These are phyloP conservation scores for Fulvia fulva DNA, from an alignment of 2,329 filamentous ascomycete species.

Conservation along the genomic window DNA sequence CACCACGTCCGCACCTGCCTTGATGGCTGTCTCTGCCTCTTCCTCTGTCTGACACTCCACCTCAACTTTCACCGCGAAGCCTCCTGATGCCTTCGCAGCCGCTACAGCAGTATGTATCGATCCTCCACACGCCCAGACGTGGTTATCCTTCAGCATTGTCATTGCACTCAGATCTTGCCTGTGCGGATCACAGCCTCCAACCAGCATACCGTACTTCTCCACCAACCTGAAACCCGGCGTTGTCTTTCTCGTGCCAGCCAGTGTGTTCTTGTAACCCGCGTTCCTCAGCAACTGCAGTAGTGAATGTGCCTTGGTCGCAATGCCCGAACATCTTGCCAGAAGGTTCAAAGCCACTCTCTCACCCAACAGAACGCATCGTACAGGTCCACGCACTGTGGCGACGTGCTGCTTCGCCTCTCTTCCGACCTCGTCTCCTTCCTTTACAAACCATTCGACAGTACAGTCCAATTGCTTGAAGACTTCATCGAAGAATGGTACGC, in stretches of 20 bases:
- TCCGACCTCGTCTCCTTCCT: conserved; percentile 68
- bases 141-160: conserved; percentile 99
- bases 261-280: conserved; percentile 71
- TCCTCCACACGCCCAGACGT: conserved; percentile 81
- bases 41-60: conserved; percentile 87
- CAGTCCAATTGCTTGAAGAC: conserved; percentile 87
- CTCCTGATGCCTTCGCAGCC: conserved; percentile 77
- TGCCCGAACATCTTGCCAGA: conserved; percentile 83
- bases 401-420: conserved; percentile 59
- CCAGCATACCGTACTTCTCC: conserved; percentile 96
- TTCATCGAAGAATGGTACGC: conserved; percentile 91
- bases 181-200: conserved; percentile 88
- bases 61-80: conserved; percentile 91
- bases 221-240: conserved; percentile 93
- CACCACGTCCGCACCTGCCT: conserved; percentile 85
- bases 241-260: conserved; percentile 96
- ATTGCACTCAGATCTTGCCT: conserved; percentile 82
- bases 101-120: conserved; percentile 81
- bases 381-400: conserved; percentile 82
- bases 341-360: conserved; percentile 91
- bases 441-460: conserved; percentile 79
- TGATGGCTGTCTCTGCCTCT: conserved; percentile 88
- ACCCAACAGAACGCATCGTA: conserved; percentile 78
- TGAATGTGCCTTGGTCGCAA: conserved; percentile 62
- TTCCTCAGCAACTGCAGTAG: conserved; percentile 51